phyloP scores from a whole-genome alignment of 2,329 filamentous ascomycete species.

The Hymenoscyphus repandus region DNA sequence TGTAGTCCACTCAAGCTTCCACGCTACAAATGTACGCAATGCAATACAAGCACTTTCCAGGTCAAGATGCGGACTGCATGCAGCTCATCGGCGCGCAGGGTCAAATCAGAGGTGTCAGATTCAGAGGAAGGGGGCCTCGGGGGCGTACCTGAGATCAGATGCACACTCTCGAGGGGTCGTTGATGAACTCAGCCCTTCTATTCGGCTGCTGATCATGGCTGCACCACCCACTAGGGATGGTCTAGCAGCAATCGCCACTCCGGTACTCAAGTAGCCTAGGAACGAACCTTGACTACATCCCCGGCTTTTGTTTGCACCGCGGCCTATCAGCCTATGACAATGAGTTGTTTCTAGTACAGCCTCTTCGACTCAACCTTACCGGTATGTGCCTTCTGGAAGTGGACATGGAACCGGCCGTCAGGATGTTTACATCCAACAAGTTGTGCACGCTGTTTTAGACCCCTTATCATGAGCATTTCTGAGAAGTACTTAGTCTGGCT shows the following conservation, averaged over 20 bases:
- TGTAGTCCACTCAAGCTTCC: conserved; percentile 1
- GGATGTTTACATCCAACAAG: conserved; percentile 12
- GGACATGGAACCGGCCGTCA: conserved; percentile 4
- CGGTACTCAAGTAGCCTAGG: conserved; percentile 1
- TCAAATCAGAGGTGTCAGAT: conserved; percentile 9
- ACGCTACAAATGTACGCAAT: neutral
- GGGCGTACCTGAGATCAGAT: conserved; percentile 14
- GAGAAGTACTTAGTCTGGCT: conserved; percentile 1
- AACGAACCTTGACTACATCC: conserved; percentile 8
- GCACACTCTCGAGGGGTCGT: neutral
- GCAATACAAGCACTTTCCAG: neutral
- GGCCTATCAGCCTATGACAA: conserved; percentile 11
- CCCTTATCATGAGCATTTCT: neutral
- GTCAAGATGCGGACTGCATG: neutral
- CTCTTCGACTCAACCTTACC: neutral
- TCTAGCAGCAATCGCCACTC: neutral
- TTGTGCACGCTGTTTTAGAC: conserved; percentile 14
- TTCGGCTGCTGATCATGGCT: conserved; percentile 19
- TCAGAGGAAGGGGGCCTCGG: conserved; percentile 4
- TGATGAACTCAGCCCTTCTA: conserved; percentile 6
- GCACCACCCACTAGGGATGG: neutral
- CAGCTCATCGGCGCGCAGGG: neutral
- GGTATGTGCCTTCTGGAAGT: conserved; percentile 17
- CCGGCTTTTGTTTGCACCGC: neutral
- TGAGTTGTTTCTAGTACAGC: conserved; percentile 7